Percentiles rank a stretch among this genome's conserved stretches.
phyloP scores from a whole-genome alignment of 2,329 filamentous ascomycete genomes.

The Capronia epimyces region DNA sequence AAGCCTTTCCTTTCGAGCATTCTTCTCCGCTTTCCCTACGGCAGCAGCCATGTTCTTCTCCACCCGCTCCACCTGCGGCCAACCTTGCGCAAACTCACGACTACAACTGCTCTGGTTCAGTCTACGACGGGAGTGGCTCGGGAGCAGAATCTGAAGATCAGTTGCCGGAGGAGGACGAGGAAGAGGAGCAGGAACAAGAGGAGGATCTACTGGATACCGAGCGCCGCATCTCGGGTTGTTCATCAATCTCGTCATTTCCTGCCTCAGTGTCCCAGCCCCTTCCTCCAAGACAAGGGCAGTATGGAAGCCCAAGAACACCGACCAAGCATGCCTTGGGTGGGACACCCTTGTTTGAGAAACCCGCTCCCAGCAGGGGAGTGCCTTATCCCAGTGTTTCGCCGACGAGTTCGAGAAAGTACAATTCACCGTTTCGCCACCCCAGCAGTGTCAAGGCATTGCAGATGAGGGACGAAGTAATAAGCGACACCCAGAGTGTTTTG shows the following conservation, averaged over 20 bases:
- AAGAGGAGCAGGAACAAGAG: slow-evolving; percentile 5
- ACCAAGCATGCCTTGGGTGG: slow-evolving; percentile 13
- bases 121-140: slow-evolving; percentile 14
- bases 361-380: too few relatives aligned
- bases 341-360: too few relatives aligned
- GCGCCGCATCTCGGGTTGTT: slow-evolving; percentile 20
- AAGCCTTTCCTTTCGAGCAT: slow-evolving; percentile 18
- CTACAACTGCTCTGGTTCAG: slow-evolving; percentile 22
- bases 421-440: slow-evolving; percentile 40
- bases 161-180: neutral
- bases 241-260: slow-evolving; percentile 29
- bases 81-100: slow-evolving; percentile 11
- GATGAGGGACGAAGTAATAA: slow-evolving; percentile 38
- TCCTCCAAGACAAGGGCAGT: slow-evolving; percentile 10
- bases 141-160: slow-evolving; percentile 13
- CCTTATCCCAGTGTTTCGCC: slow-evolving; percentile 2
- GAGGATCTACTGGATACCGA: slow-evolving; percentile 5
- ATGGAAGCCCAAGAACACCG: slow-evolving; percentile 16
- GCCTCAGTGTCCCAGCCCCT: slow-evolving; percentile 23
- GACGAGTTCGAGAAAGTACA: slow-evolving; percentile 27
- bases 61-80: slow-evolving; percentile 8
- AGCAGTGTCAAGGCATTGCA: slow-evolving; percentile 44
- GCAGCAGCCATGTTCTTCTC: slow-evolving; percentile 14
- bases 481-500: slow-evolving; percentile 37
- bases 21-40: slow-evolving; percentile 26